Base-by-base conservation (phyloP, 208 protist species). In the Leptomonas seymouri region DNA sequence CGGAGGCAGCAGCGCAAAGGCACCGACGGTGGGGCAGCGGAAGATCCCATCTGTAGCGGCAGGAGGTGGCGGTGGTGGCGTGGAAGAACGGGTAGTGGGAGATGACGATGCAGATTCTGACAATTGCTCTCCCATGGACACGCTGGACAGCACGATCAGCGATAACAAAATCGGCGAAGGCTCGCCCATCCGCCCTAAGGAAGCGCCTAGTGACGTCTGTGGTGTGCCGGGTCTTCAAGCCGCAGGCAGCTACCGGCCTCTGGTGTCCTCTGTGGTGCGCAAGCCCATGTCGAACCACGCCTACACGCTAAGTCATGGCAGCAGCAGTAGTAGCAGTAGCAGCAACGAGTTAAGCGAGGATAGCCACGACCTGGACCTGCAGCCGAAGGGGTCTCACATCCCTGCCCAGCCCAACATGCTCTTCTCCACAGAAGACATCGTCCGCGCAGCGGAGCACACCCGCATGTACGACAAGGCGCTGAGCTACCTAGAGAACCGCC, bases 401-500 rank as follows among this genome's bases (percentile, higher is more conserved):
- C 78, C 86, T 0, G 69, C 62, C 21, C 72, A 73, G 36, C 80
- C 86, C 8, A 85, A 84, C 69, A 81, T 86, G 55, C 82, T 97
- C 50, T 97, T 97, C 75, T 82, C 85, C n/a, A 81, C 78, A 0
- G 87, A 97, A 46, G 87, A 87, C 78, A 91, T 97, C 66, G 85
- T 94, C 44, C 68, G 81, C 57, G 92, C 92, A 14, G 89, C 89
- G 6, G 84, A 93, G 79, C 85, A 87, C 27, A 93, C 89, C n/a
- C 76, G 78, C 42, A 93, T 97, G 92, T 91, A 88, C 71, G 92
- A 97, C 78, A 97, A 97, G 78, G 92, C 86, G 1, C 77, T 97
- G 50, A 94, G 87, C 71, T 93, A 93, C 70, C 78, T 95, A 11
- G 89, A 97, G 78, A 88, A 87, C 58, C 85, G 89, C 45, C 74